Conservation (phyloP, 768 basidiomycete genomes). For the Crepidotus variabilis region DNA sequence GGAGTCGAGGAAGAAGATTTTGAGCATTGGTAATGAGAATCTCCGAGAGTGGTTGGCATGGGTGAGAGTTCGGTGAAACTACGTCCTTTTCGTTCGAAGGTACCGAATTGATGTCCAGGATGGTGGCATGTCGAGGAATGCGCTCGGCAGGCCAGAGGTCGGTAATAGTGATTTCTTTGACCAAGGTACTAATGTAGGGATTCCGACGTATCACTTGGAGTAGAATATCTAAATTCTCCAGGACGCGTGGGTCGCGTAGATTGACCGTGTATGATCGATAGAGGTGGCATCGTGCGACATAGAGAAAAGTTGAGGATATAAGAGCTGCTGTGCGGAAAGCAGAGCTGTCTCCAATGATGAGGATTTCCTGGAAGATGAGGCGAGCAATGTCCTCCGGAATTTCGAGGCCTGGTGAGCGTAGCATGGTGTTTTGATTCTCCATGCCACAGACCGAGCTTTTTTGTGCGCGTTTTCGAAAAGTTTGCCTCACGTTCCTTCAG, state of each 20-base stretch:
- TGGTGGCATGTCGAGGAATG: neutral
- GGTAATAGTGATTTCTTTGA: conserved; percentile 1
- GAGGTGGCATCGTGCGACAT: neutral
- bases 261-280: neutral
- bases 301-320: conserved; percentile 1
- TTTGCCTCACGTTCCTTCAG: neutral
- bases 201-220: conserved; percentile 1
- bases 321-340: neutral
- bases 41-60: neutral
- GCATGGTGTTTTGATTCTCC: neutral
- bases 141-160: neutral
- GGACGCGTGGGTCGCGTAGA: neutral
- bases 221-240: neutral
- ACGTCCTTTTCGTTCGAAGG: too few relatives aligned
- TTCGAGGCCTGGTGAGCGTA: neutral
- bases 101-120: too few relatives aligned
- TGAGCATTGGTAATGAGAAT: neutral
- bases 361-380: conserved; percentile 2
- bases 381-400: conserved; percentile 4
- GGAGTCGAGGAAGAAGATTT: neutral
- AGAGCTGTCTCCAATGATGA: neutral
- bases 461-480: neutral
- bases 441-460: neutral
- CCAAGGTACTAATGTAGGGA: conserved; percentile 1
- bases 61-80: too few relatives aligned